Base-by-base conservation (phyloP, 2,329 filamentous ascomycete genomes). In the Monosporascus sp. region DNA sequence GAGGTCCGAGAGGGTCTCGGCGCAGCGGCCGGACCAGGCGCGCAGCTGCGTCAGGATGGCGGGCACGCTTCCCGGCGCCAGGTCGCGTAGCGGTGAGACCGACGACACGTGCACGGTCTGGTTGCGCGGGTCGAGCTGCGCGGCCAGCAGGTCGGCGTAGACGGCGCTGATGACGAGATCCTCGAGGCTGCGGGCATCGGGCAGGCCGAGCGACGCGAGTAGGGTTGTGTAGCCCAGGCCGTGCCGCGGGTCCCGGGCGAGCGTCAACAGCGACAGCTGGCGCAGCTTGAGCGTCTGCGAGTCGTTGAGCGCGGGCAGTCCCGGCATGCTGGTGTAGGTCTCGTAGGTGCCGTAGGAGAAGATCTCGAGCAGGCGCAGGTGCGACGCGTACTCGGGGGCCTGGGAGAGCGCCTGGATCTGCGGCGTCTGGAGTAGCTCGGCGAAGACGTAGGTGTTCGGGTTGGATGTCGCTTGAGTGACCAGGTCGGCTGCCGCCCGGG, bases 341-440 rank as follows among this genome's bases (percentile, higher is more conserved):
- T 81, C 75, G 77, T 90, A 97, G 55, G 90, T 96, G 55, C 93
- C 94, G 78, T 94, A 90, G 54, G 91, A 89, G 72, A 99, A 99
- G 64, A 95, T 86, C 70, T 92, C 81, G 45, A 99, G 85, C 15
- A 96, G 80, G 2, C 76, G 82, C 49, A 94, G 78, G 70, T 90
- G 73, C 3, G 74, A 61, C 2, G 78, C 73, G 63, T 87, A 82
- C 48, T 95, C 87, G 37, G 78, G 67, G 8, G 69, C 69, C 39
- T 83, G 68, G 39, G 77, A 76, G 45, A 97, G 84, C 14, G 82
- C 79, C 70, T 94, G 88, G 60, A 97, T 85, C 62, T 90, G 84
- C 0, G 89, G 84, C 1, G 85, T 84, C 63, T 88, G 81, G 38
- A 99, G 84, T n/a, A 99, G 85, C 74, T 97, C 93, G 60, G 89